Conservation (phyloP, 2,329 filamentous ascomycete species). For the Diplodia mutila region DNA sequence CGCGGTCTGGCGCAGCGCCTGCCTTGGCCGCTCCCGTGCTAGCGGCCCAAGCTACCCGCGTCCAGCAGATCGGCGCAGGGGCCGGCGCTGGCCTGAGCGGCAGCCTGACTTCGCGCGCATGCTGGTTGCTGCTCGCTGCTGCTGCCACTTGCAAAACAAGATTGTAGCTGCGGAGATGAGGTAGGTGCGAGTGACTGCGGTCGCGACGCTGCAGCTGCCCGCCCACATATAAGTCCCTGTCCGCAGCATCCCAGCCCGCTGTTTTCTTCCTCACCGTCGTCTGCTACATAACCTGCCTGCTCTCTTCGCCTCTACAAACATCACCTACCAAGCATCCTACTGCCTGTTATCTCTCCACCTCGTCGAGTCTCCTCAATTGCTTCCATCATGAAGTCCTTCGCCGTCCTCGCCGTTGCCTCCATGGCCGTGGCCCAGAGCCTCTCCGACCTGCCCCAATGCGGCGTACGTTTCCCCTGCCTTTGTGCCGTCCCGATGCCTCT, state of each 20-base stretch:
- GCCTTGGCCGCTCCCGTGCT: conserved; percentile 21
- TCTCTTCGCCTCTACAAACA: conserved; percentile 17
- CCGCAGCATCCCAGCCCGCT: conserved; percentile 15
- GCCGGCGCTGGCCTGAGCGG: not conserved
- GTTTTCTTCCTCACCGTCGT: conserved; percentile 21
- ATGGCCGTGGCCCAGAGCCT: conserved; percentile 41
- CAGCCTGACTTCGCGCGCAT: conserved; percentile 17
- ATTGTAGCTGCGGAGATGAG: conserved; percentile 16
- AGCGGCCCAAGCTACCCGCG: conserved; percentile 8
- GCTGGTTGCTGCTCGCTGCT: conserved; percentile 6
- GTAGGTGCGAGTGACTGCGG: conserved; percentile 13
- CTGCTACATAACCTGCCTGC: conserved; percentile 26
- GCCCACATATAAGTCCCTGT: conserved; percentile 23
- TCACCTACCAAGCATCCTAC: conserved; percentile 21
- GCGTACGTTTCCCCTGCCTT: conserved; percentile 36
- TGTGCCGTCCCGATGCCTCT: not conserved
- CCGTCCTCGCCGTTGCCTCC: conserved; percentile 41
- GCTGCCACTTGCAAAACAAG: conserved; percentile 21
- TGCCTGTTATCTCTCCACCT: conserved; percentile 14
- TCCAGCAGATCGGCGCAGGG: conserved; percentile 25
- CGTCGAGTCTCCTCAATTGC: conserved; percentile 19
- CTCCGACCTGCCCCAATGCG: conserved; percentile 36
- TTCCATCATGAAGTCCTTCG: conserved; percentile 43
- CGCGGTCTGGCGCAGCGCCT: conserved; percentile 11
- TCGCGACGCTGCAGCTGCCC: conserved; percentile 15